Conservation (phyloP, 768 basidiomycete species). For the Hydnomerulius pinastri region DNA sequence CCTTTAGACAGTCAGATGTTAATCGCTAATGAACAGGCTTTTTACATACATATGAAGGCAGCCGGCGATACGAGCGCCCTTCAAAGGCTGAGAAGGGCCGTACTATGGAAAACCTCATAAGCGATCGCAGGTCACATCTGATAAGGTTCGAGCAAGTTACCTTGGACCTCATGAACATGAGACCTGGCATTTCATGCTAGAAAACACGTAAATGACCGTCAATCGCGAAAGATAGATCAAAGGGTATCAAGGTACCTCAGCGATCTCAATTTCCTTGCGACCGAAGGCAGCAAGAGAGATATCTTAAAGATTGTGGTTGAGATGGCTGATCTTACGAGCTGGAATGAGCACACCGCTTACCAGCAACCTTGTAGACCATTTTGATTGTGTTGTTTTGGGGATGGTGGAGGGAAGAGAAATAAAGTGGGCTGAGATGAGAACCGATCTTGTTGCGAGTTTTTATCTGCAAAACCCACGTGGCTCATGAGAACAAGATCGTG, state of each 20-base stretch:
- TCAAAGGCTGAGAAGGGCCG: slow-evolving; percentile 78
- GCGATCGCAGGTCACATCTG: slow-evolving; percentile 6
- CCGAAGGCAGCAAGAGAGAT: slow-evolving; percentile 98
- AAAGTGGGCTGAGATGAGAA: slow-evolving; percentile 17
- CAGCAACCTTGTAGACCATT: slow-evolving; percentile 92
- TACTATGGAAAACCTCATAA: slow-evolving; percentile 51
- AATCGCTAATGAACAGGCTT: not conserved
- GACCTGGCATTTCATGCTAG: slow-evolving; percentile 92
- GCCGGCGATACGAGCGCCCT: slow-evolving; percentile 94
- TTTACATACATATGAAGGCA: slow-evolving; percentile 89
- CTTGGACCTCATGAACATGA: slow-evolving; percentile 91
- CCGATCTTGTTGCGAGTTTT: slow-evolving; percentile 28
- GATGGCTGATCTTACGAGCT: not conserved
- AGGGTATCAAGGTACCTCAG: slow-evolving; percentile 66
- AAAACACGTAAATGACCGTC: slow-evolving; percentile 9
- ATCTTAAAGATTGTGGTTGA: slow-evolving; percentile 46
- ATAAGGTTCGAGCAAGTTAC: slow-evolving; percentile 38
- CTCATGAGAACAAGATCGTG: slow-evolving; percentile 18
- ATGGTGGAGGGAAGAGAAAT: slow-evolving; percentile 28
- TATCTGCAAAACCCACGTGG: slow-evolving; percentile 33
- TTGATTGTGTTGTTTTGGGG: slow-evolving; percentile 17
- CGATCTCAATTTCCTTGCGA: slow-evolving; percentile 99
- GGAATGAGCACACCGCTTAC: slow-evolving; percentile 37
- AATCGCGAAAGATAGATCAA: slow-evolving; percentile 15
- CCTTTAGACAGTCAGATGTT: slow-evolving; percentile 47